A percentile compares a stretch with the other conserved stretches of the same genome.
Conservation (phyloP, 2,329 filamentous ascomycete species). For the Sarocladium brachiariae region DNA sequence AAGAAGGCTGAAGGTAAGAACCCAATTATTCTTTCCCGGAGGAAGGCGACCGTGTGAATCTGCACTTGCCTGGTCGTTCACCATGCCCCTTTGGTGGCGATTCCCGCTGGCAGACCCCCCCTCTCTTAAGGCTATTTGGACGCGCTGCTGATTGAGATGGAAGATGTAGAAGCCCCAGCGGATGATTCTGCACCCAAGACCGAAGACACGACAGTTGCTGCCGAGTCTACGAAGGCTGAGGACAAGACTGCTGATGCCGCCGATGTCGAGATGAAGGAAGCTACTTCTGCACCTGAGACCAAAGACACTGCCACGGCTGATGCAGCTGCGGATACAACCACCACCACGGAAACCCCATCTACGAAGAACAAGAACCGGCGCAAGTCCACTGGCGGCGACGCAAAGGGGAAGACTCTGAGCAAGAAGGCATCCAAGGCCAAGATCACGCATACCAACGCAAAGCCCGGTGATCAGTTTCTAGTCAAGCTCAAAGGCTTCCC, state of each 20-base stretch:
- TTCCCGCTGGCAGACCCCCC: neutral
- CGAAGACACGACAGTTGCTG: conserved; percentile 20
- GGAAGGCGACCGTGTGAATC: neutral
- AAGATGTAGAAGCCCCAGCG: conserved; percentile 21
- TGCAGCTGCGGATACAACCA: conserved; percentile 19
- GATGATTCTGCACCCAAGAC: conserved; percentile 23
- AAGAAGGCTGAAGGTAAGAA: conserved; percentile 1
- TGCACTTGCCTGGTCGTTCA: neutral
- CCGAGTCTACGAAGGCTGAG: conserved; percentile 20
- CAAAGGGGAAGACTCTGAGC: conserved; percentile 74
- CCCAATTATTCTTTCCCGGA: neutral
- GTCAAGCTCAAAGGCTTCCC: conserved; percentile 93
- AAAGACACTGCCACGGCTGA: conserved; percentile 23
- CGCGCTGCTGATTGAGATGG: conserved; percentile 21
- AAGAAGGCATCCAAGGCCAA: conserved; percentile 76
- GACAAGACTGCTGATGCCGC: conserved; percentile 23
- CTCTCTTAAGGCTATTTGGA: conserved; percentile 10
- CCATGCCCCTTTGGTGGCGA: neutral
- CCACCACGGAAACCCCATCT: conserved; percentile 18
- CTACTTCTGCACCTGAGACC: conserved; percentile 18
- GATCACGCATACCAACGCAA: conserved; percentile 66
- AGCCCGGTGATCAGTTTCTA: conserved; percentile 87
- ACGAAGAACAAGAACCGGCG: conserved; percentile 48
- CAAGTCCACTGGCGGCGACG: conserved; percentile 64
- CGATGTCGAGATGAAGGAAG: conserved; percentile 46